These are phyloP conservation scores for Coemansia sp. DNA, from an alignment of 192 early-diverging fungal genomes.

Conservation along the genomic window DNA sequence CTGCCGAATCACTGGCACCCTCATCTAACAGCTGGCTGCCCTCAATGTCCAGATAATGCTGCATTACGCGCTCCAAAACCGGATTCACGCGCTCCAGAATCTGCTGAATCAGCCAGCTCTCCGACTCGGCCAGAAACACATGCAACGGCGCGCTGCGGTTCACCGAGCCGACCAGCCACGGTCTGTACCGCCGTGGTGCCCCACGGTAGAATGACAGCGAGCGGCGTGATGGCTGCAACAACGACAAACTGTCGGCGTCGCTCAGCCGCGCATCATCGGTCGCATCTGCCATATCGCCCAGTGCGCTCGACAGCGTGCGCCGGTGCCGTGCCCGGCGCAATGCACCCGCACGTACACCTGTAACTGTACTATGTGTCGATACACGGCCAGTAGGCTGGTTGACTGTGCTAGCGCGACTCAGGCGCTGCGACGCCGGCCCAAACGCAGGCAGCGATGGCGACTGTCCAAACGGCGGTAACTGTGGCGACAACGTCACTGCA, in stretches of 20 bases:
- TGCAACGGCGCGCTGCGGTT: slow-evolving; percentile 47
- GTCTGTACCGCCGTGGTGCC: slow-evolving; percentile 30
- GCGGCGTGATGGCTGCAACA: slow-evolving; percentile 20
- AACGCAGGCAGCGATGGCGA: slow-evolving; percentile 32
- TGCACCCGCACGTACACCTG: slow-evolving; percentile 4
- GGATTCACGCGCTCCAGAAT: slow-evolving; percentile 46
- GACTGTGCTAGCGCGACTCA: slow-evolving; percentile 16
- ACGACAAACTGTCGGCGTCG: background rate
- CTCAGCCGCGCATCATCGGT: background rate
- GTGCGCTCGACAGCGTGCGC: slow-evolving; percentile 18
- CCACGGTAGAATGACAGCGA: slow-evolving; percentile 27
- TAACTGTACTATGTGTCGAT: background rate
- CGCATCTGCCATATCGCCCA: slow-evolving; percentile 6
- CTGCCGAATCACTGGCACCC: background rate
- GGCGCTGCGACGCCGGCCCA: background rate
- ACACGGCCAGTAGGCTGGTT: background rate
- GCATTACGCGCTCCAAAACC: slow-evolving; percentile 42
- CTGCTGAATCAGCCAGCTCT: slow-evolving; percentile 57
- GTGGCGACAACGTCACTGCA: slow-evolving; percentile 3
- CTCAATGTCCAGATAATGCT: slow-evolving; percentile 51
- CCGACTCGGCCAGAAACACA: slow-evolving; percentile 49
- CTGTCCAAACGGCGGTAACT: background rate
- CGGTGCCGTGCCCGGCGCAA: slow-evolving; percentile 26
- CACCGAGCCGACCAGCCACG: slow-evolving; percentile 43
- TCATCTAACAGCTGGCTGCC: slow-evolving; percentile 43